These are phyloP conservation scores for Starmera caribaea DNA, from an alignment of 805 yeast species.

Conservation along the genomic window DNA sequence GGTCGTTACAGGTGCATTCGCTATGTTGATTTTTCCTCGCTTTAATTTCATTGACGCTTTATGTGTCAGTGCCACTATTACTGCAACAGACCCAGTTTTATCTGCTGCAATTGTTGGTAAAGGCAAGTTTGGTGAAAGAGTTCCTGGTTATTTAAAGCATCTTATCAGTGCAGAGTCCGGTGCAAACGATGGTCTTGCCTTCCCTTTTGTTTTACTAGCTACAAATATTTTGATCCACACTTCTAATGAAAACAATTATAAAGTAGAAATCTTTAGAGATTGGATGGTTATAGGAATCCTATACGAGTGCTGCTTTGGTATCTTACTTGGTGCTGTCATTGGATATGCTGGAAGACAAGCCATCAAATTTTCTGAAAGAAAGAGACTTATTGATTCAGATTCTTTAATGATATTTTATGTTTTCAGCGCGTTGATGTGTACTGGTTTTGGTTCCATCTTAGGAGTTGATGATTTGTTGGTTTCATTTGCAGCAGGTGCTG, in stretches of 20 bases:
- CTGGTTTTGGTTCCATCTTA: slow-evolving; percentile 53
- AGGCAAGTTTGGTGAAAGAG: slow-evolving; percentile 61
- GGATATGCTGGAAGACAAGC: slow-evolving; percentile 43
- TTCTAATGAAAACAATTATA: slow-evolving; percentile 30
- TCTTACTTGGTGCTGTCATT: slow-evolving; percentile 39
- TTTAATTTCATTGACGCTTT: slow-evolving; percentile 45
- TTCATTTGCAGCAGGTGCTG: slow-evolving; percentile 65
- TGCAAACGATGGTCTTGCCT: slow-evolving; percentile 66
- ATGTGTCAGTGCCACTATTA: slow-evolving; percentile 58
- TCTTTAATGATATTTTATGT: slow-evolving; percentile 49
- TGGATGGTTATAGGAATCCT: slow-evolving; percentile 54
- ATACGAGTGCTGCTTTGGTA: slow-evolving; percentile 54
- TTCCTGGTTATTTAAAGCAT: slow-evolving; percentile 52
- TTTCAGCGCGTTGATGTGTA: slow-evolving; percentile 44
- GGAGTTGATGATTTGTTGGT: slow-evolving; percentile 68
- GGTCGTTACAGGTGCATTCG: slow-evolving; percentile 52
- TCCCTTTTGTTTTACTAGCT: slow-evolving; percentile 59
- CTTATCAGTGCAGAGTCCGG: slow-evolving; percentile 64
- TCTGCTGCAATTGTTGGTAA: slow-evolving; percentile 68
- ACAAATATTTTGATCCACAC: slow-evolving; percentile 41
- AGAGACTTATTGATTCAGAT: slow-evolving; percentile 49
- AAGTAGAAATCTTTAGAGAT: slow-evolving; percentile 37
- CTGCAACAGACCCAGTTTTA: slow-evolving; percentile 72
- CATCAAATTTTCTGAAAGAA: slow-evolving; percentile 42
- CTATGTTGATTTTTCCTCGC: slow-evolving; percentile 52